These are phyloP conservation scores for Vaccinium myrtillus DNA, from an alignment of 148 eudicot species.

Conservation along the genomic window DNA sequence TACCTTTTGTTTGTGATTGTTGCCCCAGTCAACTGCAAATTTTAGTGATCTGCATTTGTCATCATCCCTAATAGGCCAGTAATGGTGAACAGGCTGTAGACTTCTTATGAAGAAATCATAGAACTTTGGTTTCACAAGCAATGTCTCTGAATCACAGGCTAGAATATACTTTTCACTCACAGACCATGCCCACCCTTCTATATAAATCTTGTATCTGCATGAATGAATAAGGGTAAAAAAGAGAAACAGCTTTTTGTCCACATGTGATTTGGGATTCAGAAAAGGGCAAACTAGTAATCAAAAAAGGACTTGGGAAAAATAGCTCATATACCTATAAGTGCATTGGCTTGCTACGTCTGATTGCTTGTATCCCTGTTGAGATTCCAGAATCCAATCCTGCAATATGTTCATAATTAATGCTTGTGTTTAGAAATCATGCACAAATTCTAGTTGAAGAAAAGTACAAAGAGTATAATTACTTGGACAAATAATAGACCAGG, in stretches of 20 bases:
- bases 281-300: neutral
- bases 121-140: slow-evolving; percentile 46
- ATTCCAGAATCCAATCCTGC: slow-evolving; percentile 57
- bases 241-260: neutral
- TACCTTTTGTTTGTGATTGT: slow-evolving; percentile 47
- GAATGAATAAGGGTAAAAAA: neutral
- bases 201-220: slow-evolving; percentile 56
- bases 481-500: too few relatives aligned
- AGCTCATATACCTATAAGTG: slow-evolving; percentile 39
- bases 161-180: slow-evolving; percentile 55
- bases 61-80: slow-evolving; percentile 49
- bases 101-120: slow-evolving; percentile 62
- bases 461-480: too few relatives aligned
- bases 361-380: slow-evolving; percentile 39
- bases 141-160: slow-evolving; percentile 52
- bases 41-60: slow-evolving; percentile 46
- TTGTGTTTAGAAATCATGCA: too few relatives aligned
- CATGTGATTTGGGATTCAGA: neutral
- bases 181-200: slow-evolving; percentile 68
- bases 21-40: slow-evolving; percentile 59
- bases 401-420: too few relatives aligned
- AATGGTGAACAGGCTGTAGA: slow-evolving; percentile 51
- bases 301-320: neutral
- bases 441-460: too few relatives aligned
- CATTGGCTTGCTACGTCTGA: slow-evolving; percentile 56